Evolutionary conservation across 1,284 basidiomycete genomes (phyloP), one percentile per base, ranked within the genome.

Genomic region (Cutaneotrichosporon sp.): DNA sequence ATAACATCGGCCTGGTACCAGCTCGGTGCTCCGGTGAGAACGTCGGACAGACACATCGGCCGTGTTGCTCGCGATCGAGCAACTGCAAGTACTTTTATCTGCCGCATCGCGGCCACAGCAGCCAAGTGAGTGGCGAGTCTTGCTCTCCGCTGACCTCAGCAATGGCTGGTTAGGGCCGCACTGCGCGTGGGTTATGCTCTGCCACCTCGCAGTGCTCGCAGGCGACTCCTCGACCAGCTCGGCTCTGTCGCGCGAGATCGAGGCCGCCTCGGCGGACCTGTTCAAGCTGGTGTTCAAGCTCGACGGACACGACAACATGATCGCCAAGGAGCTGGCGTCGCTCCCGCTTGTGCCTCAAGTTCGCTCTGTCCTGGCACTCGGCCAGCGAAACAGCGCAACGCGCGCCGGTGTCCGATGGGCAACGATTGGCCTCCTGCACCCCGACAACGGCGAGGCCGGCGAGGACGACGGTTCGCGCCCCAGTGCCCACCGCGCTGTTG

Each of bases 151-250:
- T 13, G 33, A 20, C 22, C 20, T 24, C n/a, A 53, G 18, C 34
- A 24, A 53, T 8, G 50, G 50, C 4, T 38, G 34, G 33, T 14
- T 53, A 3, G 24, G 33, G 16, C 6, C 24, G 14, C 33, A 53
- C 51, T 20, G 34, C 34, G 51, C 51, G 10, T 16, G 34, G 55
- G 9, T 52, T 13, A 42, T 60, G 10, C 5, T 59, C 4, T 18
- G 9, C 3, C 36, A 27, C 6, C 43, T 64, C 16, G 29, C 49
- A 4, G 22, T 27, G 27, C 49, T 64, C 2, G 27, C 22, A 1
- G 25, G 52, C 18, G 63, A 64, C 22, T 49, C 56, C 0, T 42
- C 47, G 1, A 64, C 56, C 3, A 50, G 51, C 22, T 11, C 51
- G 3, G 16, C 51, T 18, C 24, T 25, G 33, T 27, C 20, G 33